Evolutionary conservation across 495 filamentous ascomycete species (phyloP).

Genomic region (Paragyromitra xinjiangensis): DNA sequence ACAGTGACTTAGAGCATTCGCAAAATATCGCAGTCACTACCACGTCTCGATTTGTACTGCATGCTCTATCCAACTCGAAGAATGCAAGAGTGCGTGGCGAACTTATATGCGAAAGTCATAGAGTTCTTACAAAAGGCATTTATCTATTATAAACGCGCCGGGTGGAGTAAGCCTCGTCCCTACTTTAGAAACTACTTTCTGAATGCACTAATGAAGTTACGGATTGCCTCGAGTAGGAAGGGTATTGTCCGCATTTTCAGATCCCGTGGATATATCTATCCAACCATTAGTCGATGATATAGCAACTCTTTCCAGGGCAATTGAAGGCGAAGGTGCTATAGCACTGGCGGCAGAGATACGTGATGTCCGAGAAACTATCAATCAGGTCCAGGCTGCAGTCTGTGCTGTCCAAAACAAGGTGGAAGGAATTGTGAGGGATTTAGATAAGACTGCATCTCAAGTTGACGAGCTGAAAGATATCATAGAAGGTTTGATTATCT

Average conservation of each 20-base stretch:
- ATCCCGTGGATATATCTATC: background rate
- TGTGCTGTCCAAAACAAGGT: background rate
- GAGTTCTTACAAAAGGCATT: constrained; percentile 4
- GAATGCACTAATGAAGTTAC: background rate
- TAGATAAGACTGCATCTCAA: constrained; percentile 8
- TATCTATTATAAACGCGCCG: constrained; percentile 3
- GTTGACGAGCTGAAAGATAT: constrained; percentile 2
- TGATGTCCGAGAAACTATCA: constrained; percentile 1
- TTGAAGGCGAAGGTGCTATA: background rate
- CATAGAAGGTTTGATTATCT: background rate
- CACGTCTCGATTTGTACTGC: constrained; percentile 9
- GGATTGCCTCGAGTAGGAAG: background rate
- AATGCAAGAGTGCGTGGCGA: constrained; percentile 10
- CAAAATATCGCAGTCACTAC: constrained; percentile 8
- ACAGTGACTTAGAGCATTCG: background rate
- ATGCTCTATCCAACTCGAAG: constrained; percentile 4
- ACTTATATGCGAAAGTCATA: constrained; percentile 10
- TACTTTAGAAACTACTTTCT: background rate
- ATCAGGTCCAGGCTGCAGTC: background rate
- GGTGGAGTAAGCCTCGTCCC: background rate
- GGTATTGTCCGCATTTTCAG: background rate
- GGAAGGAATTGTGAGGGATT: background rate
- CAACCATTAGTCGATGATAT: constrained; percentile 9
- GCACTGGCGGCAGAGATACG: constrained; percentile 7
- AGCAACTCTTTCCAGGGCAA: background rate